Evolutionary conservation across 2,329 filamentous ascomycete genomes (phyloP).

Genomic region (Curvularia hawaiiensis): DNA sequence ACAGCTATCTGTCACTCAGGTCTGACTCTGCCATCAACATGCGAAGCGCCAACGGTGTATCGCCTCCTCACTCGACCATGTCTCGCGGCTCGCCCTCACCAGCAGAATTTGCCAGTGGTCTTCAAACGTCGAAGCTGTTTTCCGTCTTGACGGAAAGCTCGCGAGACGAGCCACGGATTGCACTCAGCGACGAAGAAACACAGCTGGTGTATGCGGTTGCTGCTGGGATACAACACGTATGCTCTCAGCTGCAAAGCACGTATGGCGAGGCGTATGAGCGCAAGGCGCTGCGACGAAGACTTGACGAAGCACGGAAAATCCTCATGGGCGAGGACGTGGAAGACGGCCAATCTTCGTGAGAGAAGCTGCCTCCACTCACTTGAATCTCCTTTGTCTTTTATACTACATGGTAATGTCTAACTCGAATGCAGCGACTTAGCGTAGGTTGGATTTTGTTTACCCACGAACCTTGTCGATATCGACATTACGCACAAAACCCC

Average conservation of each 20-base stretch:
- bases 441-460: constrained; percentile 14
- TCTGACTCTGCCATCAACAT: constrained; percentile 44
- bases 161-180: constrained; percentile 39
- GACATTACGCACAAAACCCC: constrained; percentile 14
- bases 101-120: constrained; percentile 36
- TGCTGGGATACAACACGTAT: constrained; percentile 61
- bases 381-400: constrained; percentile 7
- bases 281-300: constrained; percentile 68
- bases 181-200: constrained; percentile 60
- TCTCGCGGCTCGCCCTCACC: constrained; percentile 39
- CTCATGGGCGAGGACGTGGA: constrained; percentile 69
- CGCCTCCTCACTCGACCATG: constrained; percentile 37
- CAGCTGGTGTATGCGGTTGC: constrained; percentile 58
- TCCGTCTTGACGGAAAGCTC: constrained; percentile 49
- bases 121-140: constrained; percentile 50
- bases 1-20: constrained; percentile 29
- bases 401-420: constrained; percentile 39
- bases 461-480: constrained; percentile 6
- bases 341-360: constrained; percentile 34
- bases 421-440: constrained; percentile 32
- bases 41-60: constrained; percentile 30
- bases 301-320: constrained; percentile 75
- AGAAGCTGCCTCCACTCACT: neutral
- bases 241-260: constrained; percentile 55
- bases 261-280: constrained; percentile 60